Base-by-base conservation (phyloP, 2,329 filamentous ascomycete species). In the Fusarium avenaceum region DNA sequence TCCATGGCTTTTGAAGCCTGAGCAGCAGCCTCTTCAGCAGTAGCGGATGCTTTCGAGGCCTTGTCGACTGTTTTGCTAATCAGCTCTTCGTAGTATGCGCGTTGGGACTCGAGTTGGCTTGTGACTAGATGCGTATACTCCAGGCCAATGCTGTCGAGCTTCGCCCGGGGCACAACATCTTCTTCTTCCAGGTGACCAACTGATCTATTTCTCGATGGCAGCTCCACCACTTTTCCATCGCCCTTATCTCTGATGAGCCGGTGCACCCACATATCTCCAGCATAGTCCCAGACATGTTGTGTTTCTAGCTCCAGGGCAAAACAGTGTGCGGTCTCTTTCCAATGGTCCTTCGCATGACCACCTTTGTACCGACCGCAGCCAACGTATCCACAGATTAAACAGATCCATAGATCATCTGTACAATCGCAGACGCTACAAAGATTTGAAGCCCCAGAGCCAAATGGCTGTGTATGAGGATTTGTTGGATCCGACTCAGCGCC, bases 211-310 rank as follows among this genome's bases (percentile, higher is more conserved):
- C 85, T 82, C 4, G 86, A 86, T 0, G 94, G 93, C n/a, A 97
- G 85, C 78, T 98, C 95, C 19, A 97, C 92, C 4, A 97, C 86
- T 78, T 97, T 97, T 24, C 93, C 93, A 77, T 97, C 94, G 11
- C 93, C 90, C 81, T 97, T 97, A 75, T 94, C 93, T 69, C 97
- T 92, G 57, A 99, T 97, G 51, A 98, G 88, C 11, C 96, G 90
- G 79, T 99, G 96, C 48, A 98, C 96, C 85, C 97, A 99, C 75
- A 91, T 92, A 76, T 99, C 96, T 6, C 93, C 94, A 1, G 92
- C 93, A 69, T 99, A 99, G 79, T 99, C 96, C 96, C 96, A 99
- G 2, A 99, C 94, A 72, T 97, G 91, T 77, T 99, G 95, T 1
- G 94, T 97, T 65, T 91, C 89, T 38, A 98, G 88, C 77, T 99